These are phyloP conservation scores for Hygrophorus russula DNA, from an alignment of 768 basidiomycete species.

Conservation along the genomic window DNA sequence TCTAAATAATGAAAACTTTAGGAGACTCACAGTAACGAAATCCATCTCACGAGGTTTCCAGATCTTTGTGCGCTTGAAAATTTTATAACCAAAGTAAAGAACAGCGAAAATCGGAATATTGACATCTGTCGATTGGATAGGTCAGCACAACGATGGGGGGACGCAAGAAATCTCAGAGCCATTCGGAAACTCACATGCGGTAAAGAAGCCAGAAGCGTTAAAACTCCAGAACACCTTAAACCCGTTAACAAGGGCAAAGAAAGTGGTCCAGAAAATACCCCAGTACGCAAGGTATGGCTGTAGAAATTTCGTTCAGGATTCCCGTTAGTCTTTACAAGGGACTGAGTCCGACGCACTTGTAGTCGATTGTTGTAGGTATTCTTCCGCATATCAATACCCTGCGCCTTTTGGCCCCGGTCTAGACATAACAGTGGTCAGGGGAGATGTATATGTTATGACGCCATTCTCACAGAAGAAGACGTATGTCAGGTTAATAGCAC, in stretches of 20 bases:
- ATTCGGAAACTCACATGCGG: slow-evolving; percentile 22
- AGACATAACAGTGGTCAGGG: slow-evolving; percentile 1
- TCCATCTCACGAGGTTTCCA: slow-evolving; percentile 61
- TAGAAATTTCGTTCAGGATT: not conserved
- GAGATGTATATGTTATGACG: not conserved
- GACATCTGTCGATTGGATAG: slow-evolving; percentile 21
- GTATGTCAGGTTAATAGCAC: slow-evolving; percentile 60
- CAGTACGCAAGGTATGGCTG: slow-evolving; percentile 43
- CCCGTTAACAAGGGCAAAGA: slow-evolving; percentile 31
- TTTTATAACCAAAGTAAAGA: slow-evolving; percentile 35
- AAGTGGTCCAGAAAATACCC: slow-evolving; percentile 41
- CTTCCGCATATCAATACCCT: slow-evolving; percentile 43
- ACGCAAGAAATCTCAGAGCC: not conserved
- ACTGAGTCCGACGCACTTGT: slow-evolving; percentile 16
- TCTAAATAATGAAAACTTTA: not conserved
- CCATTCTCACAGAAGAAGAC: slow-evolving; percentile 49
- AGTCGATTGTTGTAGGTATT: slow-evolving; percentile 41
- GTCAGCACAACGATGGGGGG: not conserved
- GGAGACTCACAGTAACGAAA: slow-evolving; percentile 45
- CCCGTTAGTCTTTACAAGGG: not conserved
- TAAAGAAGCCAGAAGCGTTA: slow-evolving; percentile 33
- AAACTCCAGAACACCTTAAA: slow-evolving; percentile 43
- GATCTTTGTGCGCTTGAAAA: slow-evolving; percentile 25
- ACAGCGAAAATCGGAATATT: slow-evolving; percentile 35
- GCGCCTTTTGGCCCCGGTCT: slow-evolving; percentile 40